Evolutionary conservation across 768 basidiomycete species (phyloP).

Genomic region (Podaxis carcinomalis): DNA sequence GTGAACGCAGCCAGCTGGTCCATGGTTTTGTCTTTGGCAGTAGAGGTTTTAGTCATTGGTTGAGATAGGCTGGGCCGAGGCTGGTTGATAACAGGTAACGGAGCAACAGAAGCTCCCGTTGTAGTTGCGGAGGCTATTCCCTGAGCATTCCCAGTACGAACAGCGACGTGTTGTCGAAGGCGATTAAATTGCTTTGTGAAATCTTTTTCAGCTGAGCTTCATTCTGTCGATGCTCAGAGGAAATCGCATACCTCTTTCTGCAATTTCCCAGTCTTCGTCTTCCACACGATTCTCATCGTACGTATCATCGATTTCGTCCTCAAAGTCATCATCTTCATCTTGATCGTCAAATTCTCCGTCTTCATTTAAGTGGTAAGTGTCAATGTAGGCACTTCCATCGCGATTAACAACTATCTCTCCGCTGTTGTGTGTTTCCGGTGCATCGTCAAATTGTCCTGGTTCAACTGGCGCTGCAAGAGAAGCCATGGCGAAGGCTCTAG

Average conservation of each 20-base stretch:
- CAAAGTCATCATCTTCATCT: constrained; percentile 25
- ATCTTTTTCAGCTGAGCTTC: constrained; percentile 44
- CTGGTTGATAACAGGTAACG: constrained; percentile 71
- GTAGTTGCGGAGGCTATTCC: constrained; percentile 52
- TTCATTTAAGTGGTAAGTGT: constrained; percentile 33
- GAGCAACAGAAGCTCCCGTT: constrained; percentile 44
- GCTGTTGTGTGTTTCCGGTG: constrained; percentile 28
- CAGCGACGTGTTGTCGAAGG: constrained; percentile 84
- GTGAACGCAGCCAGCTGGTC: constrained; percentile 74
- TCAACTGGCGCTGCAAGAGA: constrained; percentile 28
- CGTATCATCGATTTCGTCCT: constrained; percentile 35
- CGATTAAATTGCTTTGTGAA: constrained; percentile 99
- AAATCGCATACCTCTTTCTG: constrained; percentile 64
- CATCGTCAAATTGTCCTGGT: constrained; percentile 63
- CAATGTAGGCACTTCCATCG: constrained; percentile 38
- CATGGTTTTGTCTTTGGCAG: constrained; percentile 51
- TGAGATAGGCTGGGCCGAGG: constrained; percentile 34
- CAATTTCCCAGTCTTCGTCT: constrained; percentile 87
- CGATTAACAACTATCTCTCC: constrained; percentile 14
- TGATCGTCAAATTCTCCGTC: constrained; percentile 35
- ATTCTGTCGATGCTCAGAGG: background rate
- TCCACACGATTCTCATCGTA: constrained; percentile 64
- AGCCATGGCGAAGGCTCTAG: constrained; percentile 20
- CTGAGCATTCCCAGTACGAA: constrained; percentile 67
- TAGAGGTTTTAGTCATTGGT: constrained; percentile 18